Evolutionary conservation across 2,329 filamentous ascomycete genomes (phyloP), one percentile per base, ranked within the genome.

Genomic region (Ophiocordyceps camponoti-leonardi): DNA sequence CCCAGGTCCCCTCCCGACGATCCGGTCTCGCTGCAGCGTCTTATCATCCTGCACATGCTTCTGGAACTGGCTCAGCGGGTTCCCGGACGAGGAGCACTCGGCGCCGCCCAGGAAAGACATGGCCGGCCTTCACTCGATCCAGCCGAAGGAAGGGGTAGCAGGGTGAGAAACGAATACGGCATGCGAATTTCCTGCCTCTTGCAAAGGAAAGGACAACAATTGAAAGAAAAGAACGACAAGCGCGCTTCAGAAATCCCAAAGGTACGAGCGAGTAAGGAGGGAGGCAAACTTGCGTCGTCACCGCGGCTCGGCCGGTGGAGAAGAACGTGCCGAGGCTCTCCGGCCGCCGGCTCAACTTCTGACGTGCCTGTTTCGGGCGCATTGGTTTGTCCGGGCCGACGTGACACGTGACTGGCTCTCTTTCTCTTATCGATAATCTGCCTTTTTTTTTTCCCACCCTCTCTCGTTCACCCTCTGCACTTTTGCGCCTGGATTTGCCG

Each of bases 21-120:
- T 71, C 48, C 92, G 79, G 64, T 98, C 92, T 57, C 88, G 76
- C 67, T 96, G 92, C 47, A 96, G 70, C 47, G 85, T 92, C 67
- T 88, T 94, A 69, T 98, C 92, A 73, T 94, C 86, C 60, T 93
- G 85, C 47, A 92, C 86, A 64, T 95, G 88, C 66, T 98, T 98
- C 52, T 88, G 86, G 63, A 98, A 94, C 71, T 96, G 92, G 61
- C 86, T 90, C 57, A 98, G 79, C 47, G 93, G 92, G 65, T 98
- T 98, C 58, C 83, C 86, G 52, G 85, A 87, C 50, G 92, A 93
- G 47, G 90, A 96, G 73, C 92, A 98, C 69, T 96, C 92, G 55
- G 90, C 84, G 55, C 90, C 86, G 66, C 86, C 85, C 57, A 96
- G 75, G 64, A 98, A 96, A 46, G 90, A 95, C 90, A 98, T 96